Conservation (phyloP, 148 eudicot species). For the Beta vulgaris region DNA sequence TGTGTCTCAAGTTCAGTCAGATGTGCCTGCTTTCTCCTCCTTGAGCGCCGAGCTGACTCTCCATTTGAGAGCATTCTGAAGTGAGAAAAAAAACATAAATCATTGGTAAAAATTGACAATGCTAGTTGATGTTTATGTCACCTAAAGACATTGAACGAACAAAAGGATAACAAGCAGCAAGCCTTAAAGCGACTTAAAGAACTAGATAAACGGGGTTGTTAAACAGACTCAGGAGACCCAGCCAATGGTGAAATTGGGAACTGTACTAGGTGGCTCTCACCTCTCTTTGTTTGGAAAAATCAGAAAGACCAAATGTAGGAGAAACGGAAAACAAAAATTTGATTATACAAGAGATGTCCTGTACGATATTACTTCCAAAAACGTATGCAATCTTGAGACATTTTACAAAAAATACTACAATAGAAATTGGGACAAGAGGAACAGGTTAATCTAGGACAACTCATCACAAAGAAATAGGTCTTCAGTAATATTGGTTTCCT, state of each 20-base stretch:
- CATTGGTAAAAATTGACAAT: not conserved
- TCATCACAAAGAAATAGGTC: not conserved
- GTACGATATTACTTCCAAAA: no score
- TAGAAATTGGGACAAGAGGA: no score
- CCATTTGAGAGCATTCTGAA: slow-evolving; percentile 98
- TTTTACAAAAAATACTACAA: no score
- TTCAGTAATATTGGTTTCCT: not conserved
- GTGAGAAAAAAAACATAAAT: slow-evolving; percentile 9
- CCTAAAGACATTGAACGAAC: not conserved
- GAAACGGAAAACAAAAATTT: no score
- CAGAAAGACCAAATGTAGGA: not conserved
- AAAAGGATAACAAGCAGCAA: not conserved
- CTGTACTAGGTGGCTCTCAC: no score
- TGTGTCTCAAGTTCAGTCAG: slow-evolving; percentile 91
- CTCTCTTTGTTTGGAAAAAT: no score
- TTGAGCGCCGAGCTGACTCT: slow-evolving; percentile 97
- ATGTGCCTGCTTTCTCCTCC: slow-evolving; percentile 98
- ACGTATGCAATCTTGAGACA: no score
- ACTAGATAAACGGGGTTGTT: not conserved
- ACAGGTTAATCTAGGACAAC: no score
- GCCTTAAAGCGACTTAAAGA: not conserved
- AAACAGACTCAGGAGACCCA: not conserved
- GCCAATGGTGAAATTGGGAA: not conserved
- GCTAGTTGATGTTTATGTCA: slow-evolving; percentile 9
- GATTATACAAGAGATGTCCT: no score